A percentile compares a stretch with the other conserved stretches of the same genome.
phyloP scores from a whole-genome alignment of 176 grass and related monocot genomes.

The Carex kokanica region DNA sequence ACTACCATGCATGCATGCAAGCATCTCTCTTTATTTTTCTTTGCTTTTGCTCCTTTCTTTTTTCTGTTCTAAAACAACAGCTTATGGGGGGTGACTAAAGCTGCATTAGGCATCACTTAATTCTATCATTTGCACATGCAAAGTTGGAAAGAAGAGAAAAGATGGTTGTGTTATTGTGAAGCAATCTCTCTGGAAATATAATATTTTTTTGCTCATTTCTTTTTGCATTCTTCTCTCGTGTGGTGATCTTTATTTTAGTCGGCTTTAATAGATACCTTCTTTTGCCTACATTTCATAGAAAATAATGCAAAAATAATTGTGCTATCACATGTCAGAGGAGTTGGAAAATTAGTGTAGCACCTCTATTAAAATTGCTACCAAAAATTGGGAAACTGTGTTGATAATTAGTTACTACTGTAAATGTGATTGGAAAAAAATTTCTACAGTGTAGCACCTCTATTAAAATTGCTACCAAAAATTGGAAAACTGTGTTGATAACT shows the following conservation, averaged over 20 bases:
- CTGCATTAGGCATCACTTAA: constrained; percentile 37
- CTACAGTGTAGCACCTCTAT: no score
- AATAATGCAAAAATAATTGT: background rate
- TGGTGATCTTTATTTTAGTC: constrained; percentile 29
- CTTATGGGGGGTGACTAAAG: constrained; percentile 29
- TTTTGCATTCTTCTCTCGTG: constrained; percentile 14
- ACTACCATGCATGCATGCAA: constrained; percentile 13
- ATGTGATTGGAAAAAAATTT: no score
- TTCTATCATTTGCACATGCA: constrained; percentile 62
- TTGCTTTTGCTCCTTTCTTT: constrained; percentile 31
- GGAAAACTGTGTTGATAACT: no score
- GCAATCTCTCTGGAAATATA: constrained; percentile 45
- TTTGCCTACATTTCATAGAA: background rate
- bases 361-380: background rate
- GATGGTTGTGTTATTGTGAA: constrained; percentile 64
- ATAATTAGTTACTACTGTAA: background rate
- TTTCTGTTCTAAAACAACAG: constrained; percentile 26
- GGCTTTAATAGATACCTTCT: constrained; percentile 24
- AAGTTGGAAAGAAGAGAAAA: constrained; percentile 66
- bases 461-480: no score
- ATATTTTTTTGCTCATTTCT: constrained; percentile 30
- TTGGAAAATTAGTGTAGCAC: background rate
- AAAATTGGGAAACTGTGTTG: background rate
- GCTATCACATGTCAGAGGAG: background rate
- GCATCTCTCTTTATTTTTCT: constrained; percentile 34